Percentiles rank a stretch among this genome's conserved stretches.
Conservation (phyloP, 2,329 filamentous ascomycete species). For the Aspergillus udagawae region DNA sequence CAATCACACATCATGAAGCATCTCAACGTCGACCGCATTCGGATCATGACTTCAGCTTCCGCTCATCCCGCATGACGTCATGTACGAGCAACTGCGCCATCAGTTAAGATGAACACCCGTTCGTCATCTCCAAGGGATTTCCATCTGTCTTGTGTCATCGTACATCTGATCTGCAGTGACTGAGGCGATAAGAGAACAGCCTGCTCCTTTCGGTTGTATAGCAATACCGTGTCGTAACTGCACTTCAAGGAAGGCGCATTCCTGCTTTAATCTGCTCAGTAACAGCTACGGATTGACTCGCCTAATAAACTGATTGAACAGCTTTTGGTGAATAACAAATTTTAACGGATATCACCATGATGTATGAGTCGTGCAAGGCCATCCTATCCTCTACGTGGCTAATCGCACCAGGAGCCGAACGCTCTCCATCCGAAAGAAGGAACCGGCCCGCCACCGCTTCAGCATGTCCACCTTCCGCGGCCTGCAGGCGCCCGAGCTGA, state of each 20-base stretch:
- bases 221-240: background rate
- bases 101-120: background rate
- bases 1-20: constrained; percentile 1
- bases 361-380: background rate
- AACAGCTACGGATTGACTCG: background rate
- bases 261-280: background rate
- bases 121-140: background rate
- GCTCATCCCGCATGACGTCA: constrained; percentile 31
- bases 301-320: background rate
- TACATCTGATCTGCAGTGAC: background rate
- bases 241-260: constrained; percentile 14
- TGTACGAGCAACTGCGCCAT: constrained; percentile 13
- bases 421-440: constrained; percentile 38
- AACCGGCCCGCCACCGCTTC: constrained; percentile 60
- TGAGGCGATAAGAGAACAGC: background rate
- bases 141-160: background rate
- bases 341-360: background rate
- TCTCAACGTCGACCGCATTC: constrained; percentile 12
- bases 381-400: background rate
- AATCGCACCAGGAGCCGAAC: constrained; percentile 38
- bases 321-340: background rate
- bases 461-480: constrained; percentile 83
- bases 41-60: constrained; percentile 27
- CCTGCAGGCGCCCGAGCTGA: constrained; percentile 79
- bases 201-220: background rate